Evolutionary conservation across 129 eudicot species (phyloP).

Genomic region (Artemisia tridentata): DNA sequence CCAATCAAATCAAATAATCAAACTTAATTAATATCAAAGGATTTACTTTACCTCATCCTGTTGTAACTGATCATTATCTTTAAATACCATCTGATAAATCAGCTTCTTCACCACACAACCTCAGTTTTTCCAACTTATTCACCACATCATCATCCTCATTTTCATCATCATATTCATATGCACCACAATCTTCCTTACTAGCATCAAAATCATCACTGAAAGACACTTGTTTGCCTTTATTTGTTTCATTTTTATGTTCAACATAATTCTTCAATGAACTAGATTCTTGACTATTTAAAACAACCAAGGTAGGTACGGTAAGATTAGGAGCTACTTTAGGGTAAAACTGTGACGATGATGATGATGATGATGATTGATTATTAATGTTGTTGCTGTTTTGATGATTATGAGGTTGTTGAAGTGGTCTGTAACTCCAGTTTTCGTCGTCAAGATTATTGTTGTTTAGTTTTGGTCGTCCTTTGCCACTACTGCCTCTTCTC

Average conservation of each 20-base stretch:
- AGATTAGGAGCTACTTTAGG: too few relatives aligned
- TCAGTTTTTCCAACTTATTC: constrained; percentile 43
- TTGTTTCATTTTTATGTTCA: constrained; percentile 20
- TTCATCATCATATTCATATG: constrained; percentile 1
- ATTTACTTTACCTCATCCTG: constrained; percentile 64
- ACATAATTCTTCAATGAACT: too few relatives aligned
- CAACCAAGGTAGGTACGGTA: background rate
- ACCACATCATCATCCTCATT: constrained; percentile 36
- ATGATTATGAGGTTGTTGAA: too few relatives aligned
- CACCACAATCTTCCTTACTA: too few relatives aligned
- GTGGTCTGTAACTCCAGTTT: too few relatives aligned
- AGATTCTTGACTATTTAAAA: constrained; percentile 6
- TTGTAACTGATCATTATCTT: constrained; percentile 76
- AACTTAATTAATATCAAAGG: background rate
- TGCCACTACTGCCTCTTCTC: background rate
- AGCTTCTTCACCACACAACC: constrained; percentile 42
- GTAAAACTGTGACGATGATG: too few relatives aligned
- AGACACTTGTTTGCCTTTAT: background rate
- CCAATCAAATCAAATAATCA: too few relatives aligned
- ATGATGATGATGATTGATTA: too few relatives aligned
- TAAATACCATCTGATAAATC: constrained; percentile 53
- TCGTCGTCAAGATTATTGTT: too few relatives aligned
- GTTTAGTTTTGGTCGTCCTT: background rate
- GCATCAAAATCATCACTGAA: background rate
- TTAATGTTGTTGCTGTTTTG: background rate